Percentiles rank a stretch among this genome's conserved stretches.
Evolutionary conservation across 495 filamentous ascomycete species (phyloP).

Genomic region (Chaetomium tenue): DNA sequence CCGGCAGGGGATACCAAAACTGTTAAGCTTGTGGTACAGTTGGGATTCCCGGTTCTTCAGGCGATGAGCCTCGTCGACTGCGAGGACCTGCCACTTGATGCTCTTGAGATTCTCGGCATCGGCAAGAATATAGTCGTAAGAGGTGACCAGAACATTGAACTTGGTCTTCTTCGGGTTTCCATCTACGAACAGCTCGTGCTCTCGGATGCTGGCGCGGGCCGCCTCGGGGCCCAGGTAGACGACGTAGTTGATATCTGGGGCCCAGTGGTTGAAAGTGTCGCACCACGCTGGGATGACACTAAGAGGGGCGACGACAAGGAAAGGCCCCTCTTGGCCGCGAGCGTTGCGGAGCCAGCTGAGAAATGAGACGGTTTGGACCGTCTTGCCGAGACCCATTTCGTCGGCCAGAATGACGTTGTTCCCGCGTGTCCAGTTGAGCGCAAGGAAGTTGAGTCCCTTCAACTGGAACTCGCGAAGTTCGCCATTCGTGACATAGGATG

Average conservation of each 20-base stretch:
- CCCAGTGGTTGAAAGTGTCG: constrained; percentile 95
- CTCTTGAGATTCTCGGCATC: constrained; percentile 75
- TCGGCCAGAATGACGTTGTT: constrained; percentile 96
- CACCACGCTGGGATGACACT: constrained; percentile 97
- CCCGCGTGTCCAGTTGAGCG: constrained; percentile 86
- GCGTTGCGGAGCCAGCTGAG: constrained; percentile 97
- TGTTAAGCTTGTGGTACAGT: constrained; percentile 78
- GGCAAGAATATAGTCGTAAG: constrained; percentile 87
- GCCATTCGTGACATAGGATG: constrained; percentile 79
- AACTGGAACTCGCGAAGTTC: constrained; percentile 92
- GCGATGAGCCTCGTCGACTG: constrained; percentile 93
- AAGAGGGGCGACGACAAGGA: constrained; percentile 90
- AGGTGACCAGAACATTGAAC: constrained; percentile 93
- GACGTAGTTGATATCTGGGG: constrained; percentile 94
- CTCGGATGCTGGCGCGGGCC: constrained; percentile 75
- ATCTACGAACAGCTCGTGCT: constrained; percentile 83
- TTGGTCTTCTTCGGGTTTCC: constrained; percentile 80
- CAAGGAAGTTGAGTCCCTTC: constrained; percentile 89
- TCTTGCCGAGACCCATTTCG: constrained; percentile 98
- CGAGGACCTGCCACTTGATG: constrained; percentile 97
- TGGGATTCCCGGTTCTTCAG: constrained; percentile 95
- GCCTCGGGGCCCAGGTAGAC: constrained; percentile 88
- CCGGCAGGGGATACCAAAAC: constrained; percentile 78
- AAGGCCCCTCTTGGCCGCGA: constrained; percentile 84
- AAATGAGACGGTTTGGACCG: constrained; percentile 94